phyloP scores from a whole-genome alignment of 805 yeast genomes.

The Candida glaebosa region DNA sequence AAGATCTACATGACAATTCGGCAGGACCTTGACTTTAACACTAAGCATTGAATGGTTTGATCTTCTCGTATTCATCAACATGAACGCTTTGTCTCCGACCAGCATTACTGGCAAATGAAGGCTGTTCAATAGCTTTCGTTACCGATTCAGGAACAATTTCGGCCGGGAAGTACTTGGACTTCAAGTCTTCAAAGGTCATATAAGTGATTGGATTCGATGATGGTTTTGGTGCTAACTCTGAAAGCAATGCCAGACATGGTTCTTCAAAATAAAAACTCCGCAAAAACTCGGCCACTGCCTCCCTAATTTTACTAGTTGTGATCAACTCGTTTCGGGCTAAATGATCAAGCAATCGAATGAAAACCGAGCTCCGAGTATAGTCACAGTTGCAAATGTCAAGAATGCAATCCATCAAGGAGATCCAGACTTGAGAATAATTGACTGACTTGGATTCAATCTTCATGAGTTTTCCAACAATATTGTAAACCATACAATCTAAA shows the following conservation, averaged over 20 bases:
- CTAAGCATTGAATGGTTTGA: background rate
- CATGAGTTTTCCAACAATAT: conserved; percentile 9
- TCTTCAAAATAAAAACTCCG: background rate
- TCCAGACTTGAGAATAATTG: conserved; percentile 21
- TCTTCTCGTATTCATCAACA: conserved; percentile 20
- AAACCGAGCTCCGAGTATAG: conserved; percentile 15
- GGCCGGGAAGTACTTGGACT: background rate
- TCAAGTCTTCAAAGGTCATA: background rate
- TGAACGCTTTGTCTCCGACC: conserved; percentile 31
- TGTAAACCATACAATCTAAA: conserved; percentile 5
- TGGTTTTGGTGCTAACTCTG: conserved; percentile 1
- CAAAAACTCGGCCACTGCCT: background rate
- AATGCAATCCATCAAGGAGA: conserved; percentile 24
- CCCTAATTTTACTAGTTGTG: conserved; percentile 7
- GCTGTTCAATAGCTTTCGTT: conserved; percentile 7
- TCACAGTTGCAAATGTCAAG: conserved; percentile 30
- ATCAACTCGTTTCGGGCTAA: conserved; percentile 11
- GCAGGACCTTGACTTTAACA: no score
- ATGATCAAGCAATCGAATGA: conserved; percentile 17
- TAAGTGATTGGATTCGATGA: conserved; percentile 1
- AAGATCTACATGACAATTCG: no score
- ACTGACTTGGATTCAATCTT: conserved; percentile 7
- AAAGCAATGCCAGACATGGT: background rate
- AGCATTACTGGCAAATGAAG: conserved; percentile 12
- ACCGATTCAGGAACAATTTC: background rate